These are phyloP conservation scores for Penicillium brasilianum DNA, from an alignment of 2,329 filamentous ascomycete genomes.

Conservation along the genomic window DNA sequence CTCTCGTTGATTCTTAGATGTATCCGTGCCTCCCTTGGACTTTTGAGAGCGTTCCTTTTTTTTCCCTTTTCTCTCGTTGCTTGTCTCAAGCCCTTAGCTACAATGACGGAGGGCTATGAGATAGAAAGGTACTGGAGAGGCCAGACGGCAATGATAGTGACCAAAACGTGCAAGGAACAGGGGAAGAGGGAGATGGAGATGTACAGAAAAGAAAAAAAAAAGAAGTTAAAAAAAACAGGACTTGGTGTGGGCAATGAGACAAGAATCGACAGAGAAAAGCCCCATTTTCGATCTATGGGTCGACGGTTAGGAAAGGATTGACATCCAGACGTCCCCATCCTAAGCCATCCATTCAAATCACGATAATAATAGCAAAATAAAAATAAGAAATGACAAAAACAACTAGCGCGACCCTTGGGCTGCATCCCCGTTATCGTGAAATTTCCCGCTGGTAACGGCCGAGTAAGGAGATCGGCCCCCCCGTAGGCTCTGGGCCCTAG, in stretches of 20 bases:
- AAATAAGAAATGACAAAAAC: conserved; percentile 32
- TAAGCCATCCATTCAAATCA: conserved; percentile 18
- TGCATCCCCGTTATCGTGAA: conserved; percentile 36
- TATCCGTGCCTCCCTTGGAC: neutral
- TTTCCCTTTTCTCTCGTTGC: neutral
- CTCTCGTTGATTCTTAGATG: neutral
- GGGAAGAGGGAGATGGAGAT: neutral
- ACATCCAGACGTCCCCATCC: conserved; percentile 28
- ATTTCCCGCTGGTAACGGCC: conserved; percentile 29
- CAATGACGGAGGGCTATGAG: conserved; percentile 4
- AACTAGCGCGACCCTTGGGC: conserved; percentile 32
- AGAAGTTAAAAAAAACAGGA: conserved; percentile 17
- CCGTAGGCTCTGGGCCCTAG: neutral
- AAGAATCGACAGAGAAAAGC: conserved; percentile 25
- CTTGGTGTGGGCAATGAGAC: conserved; percentile 21
- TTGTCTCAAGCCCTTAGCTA: conserved; percentile 4
- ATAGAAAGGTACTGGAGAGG: neutral
- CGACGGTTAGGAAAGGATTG: conserved; percentile 32
- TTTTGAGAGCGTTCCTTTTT: neutral
- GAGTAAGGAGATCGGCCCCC: conserved; percentile 26
- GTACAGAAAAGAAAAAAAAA: conserved; percentile 15
- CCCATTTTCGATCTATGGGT: conserved; percentile 35
- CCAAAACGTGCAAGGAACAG: neutral
- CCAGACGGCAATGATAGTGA: neutral
- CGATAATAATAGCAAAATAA: conserved; percentile 25